Evolutionary conservation across 139 green algal species (phyloP).

Genomic region (Gonium pectorale): DNA sequence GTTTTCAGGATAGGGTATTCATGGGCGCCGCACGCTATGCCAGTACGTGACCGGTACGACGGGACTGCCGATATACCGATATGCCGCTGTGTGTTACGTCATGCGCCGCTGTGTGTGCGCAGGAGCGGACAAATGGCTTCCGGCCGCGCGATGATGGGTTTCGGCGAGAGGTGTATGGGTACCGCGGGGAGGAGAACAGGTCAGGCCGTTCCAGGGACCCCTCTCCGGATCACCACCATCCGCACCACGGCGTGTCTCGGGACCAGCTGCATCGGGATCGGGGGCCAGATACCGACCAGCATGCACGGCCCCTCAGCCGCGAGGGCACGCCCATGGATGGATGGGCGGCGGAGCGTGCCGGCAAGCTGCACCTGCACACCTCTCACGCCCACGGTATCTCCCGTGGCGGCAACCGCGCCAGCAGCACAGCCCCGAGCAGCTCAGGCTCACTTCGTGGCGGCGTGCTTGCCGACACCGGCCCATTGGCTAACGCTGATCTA

Average conservation of each 20-base stretch:
- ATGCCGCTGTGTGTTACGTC: neutral
- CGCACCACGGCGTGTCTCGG: neutral
- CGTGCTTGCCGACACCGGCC: neutral
- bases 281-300: neutral
- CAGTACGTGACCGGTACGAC: neutral
- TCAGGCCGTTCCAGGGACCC: neutral
- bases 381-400: neutral
- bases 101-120: neutral
- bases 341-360: neutral
- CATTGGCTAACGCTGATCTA: slow-evolving; percentile 12
- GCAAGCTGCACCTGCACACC: neutral
- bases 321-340: slow-evolving; percentile 34
- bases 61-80: neutral
- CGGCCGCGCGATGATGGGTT: slow-evolving; percentile 22
- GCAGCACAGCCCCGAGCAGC: neutral
- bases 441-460: neutral
- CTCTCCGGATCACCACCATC: slow-evolving; percentile 21
- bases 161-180: slow-evolving; percentile 5
- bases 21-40: too few species aligned
- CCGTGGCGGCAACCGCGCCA: neutral
- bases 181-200: slow-evolving; percentile 15
- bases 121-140: slow-evolving; percentile 26
- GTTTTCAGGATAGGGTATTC: neutral
- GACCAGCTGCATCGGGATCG: slow-evolving; percentile 10
- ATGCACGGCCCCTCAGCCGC: neutral